Percentiles rank a stretch among this genome's conserved stretches.
Conservation (phyloP, 352 stramenopile genomes). For the Globisporangium recalcitrans region DNA sequence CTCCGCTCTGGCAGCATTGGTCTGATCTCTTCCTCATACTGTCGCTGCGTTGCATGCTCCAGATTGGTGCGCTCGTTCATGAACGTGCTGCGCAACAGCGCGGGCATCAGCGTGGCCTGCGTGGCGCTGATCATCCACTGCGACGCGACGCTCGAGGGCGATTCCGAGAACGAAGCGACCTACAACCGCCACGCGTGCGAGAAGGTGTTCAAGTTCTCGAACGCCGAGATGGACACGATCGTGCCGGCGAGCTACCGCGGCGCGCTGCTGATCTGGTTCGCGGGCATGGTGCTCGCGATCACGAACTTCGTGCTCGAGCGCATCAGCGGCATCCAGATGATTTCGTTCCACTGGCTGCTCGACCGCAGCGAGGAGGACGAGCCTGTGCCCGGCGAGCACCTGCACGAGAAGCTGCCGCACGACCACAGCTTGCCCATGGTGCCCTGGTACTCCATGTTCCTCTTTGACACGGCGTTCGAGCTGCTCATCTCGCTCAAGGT, state of each 20-base stretch:
- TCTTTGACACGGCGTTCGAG: slow-evolving; percentile 89
- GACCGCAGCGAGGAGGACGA: slow-evolving; percentile 42
- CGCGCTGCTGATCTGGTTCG: slow-evolving; percentile 80
- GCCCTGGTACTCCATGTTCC: slow-evolving; percentile 92
- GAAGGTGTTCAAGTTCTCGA: slow-evolving; percentile 68
- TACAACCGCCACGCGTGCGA: slow-evolving; percentile 81
- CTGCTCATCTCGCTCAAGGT: slow-evolving; percentile 92
- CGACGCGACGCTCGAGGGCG: slow-evolving; percentile 48
- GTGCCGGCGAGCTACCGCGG: slow-evolving; percentile 76
- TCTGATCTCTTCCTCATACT: no score
- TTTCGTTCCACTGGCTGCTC: slow-evolving; percentile 72
- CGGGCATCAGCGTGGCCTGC: slow-evolving; percentile 75
- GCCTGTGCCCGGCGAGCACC: slow-evolving; percentile 30
- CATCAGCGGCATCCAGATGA: slow-evolving; percentile 73
- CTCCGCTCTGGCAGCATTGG: no score
- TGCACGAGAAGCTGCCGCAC: slow-evolving; percentile 57
- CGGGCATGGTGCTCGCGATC: slow-evolving; percentile 71
- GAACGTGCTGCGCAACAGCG: slow-evolving; percentile 79
- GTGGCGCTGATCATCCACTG: slow-evolving; percentile 81
- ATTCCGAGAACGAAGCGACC: slow-evolving; percentile 19
- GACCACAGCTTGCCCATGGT: slow-evolving; percentile 89
- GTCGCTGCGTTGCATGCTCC: background rate
- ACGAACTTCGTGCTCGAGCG: slow-evolving; percentile 84
- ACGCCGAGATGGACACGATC: slow-evolving; percentile 41
- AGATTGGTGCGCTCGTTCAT: slow-evolving; percentile 73